phyloP scores from a whole-genome alignment of 495 filamentous ascomycete genomes.

The Aspergillus asperescens region DNA sequence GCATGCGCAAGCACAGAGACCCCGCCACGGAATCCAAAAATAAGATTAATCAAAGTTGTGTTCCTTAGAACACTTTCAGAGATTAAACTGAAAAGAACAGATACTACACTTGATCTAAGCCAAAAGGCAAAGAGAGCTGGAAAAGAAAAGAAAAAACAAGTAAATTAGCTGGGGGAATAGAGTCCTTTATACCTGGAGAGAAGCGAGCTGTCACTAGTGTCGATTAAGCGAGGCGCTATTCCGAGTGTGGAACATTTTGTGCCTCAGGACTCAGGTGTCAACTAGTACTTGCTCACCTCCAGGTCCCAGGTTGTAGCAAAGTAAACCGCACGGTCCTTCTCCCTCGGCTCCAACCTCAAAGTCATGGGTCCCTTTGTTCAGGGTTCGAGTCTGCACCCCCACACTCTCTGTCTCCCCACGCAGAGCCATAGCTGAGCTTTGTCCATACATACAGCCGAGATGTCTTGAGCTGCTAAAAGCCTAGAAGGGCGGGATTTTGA shows the following conservation, averaged over 20 bases:
- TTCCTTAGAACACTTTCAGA: slow-evolving; percentile 63
- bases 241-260: not conserved
- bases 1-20: slow-evolving; percentile 84
- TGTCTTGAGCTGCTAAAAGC: not conserved
- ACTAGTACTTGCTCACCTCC: too few relatives aligned
- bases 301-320: too few relatives aligned
- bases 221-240: slow-evolving; percentile 8
- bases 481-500: not conserved
- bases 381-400: too few relatives aligned
- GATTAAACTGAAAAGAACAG: slow-evolving; percentile 99
- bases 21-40: slow-evolving; percentile 57
- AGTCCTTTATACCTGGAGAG: slow-evolving; percentile 9
- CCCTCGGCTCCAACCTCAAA: too few relatives aligned
- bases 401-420: too few relatives aligned
- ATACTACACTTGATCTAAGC: slow-evolving; percentile 98
- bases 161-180: slow-evolving; percentile 6
- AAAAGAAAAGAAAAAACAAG: slow-evolving; percentile 43
- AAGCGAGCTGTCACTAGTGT: slow-evolving; percentile 9
- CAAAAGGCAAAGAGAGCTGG: slow-evolving; percentile 55
- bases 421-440: too few relatives aligned
- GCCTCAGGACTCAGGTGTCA: not conserved
- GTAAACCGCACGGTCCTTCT: too few relatives aligned
- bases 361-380: too few relatives aligned
- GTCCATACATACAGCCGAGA: not conserved
- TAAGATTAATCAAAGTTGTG: slow-evolving; percentile 79